Evolutionary conservation across 768 basidiomycete species (phyloP), one percentile per base, ranked within the genome.

Genomic region (Heimioporus sp.): DNA sequence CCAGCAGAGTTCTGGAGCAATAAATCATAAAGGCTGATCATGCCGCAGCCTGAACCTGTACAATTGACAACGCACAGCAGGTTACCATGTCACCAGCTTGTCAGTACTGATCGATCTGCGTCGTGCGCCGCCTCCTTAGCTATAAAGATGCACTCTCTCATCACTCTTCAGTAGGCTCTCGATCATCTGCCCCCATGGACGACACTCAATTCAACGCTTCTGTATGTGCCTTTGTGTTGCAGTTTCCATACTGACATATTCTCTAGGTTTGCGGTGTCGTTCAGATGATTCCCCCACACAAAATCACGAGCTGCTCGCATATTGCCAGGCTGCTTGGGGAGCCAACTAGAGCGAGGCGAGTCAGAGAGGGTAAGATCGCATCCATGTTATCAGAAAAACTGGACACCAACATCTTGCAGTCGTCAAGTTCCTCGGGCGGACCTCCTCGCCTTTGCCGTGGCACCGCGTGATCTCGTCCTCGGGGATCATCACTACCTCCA

Each of bases 281-380:
- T 32, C 78, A 86, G 31, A 75, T 75, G 46, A 86, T 92, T 47
- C 89, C 89, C 4, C 66, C 65, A n/a, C 74, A 75, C 43, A 78
- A 76, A 54, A 85, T 90, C 9, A 89, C 87, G 0, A 86, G 80
- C 43, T 91, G 63, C 87, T 86, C 83, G 10, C 87, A 92, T 62
- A 80, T 92, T 49, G 89, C 90, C 4, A 88, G 83, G 60, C 73
- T 91, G 5, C 76, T 87, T 41, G 88, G 88, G 17, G 85, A 85
- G 80, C 88, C 88, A 0, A 76, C 73, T 13, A 79, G 91, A 66
- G 82, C 88, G 10, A 77, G 90, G 42, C 86, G 86, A 55, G 88
- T 91, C n/a, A 89, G 86, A 3, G 85, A 90, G 79, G 86, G 90
- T 86, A 58, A 43, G 71, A 15, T 13, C 16, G 32, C 43, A 24